Conservation (phyloP, 2,329 filamentous ascomycete genomes). For the Ceratocystis papillata region DNA sequence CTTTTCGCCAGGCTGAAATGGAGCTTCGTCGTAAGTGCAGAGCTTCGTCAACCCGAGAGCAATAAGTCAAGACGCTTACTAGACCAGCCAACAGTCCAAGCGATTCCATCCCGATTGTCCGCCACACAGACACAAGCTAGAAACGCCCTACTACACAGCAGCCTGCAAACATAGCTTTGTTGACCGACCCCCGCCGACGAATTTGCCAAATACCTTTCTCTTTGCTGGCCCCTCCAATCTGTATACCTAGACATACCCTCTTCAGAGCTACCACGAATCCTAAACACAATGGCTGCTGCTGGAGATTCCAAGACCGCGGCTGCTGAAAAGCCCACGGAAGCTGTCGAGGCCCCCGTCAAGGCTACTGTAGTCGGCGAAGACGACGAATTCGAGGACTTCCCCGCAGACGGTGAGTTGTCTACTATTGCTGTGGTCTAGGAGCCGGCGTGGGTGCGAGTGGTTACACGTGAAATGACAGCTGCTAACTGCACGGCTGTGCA, state of each 20-base stretch:
- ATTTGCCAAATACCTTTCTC: background rate
- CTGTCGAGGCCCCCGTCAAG: slow-evolving; percentile 32
- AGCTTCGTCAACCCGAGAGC: slow-evolving; percentile 29
- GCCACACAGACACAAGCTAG: background rate
- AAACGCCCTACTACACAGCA: background rate
- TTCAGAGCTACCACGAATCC: background rate
- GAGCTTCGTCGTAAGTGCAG: slow-evolving; percentile 3
- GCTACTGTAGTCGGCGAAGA: slow-evolving; percentile 64
- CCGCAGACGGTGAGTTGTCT: slow-evolving; percentile 65
- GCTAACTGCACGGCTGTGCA: slow-evolving; percentile 10
- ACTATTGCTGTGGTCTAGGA: background rate
- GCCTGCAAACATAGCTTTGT: no score
- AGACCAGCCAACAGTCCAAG: background rate
- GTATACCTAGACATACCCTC: background rate
- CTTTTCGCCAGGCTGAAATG: slow-evolving; percentile 27
- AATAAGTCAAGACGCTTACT: background rate
- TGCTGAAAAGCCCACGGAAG: slow-evolving; percentile 14
- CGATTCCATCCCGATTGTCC: background rate
- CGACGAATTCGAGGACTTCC: slow-evolving; percentile 98
- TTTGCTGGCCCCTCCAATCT: background rate
- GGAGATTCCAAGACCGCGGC: slow-evolving; percentile 31
- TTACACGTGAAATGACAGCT: background rate
- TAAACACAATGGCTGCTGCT: background rate
- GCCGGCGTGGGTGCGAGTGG: background rate
- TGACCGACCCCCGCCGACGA: background rate